Conservation (phyloP, 768 basidiomycete genomes). For the Megacollybia marginata region DNA sequence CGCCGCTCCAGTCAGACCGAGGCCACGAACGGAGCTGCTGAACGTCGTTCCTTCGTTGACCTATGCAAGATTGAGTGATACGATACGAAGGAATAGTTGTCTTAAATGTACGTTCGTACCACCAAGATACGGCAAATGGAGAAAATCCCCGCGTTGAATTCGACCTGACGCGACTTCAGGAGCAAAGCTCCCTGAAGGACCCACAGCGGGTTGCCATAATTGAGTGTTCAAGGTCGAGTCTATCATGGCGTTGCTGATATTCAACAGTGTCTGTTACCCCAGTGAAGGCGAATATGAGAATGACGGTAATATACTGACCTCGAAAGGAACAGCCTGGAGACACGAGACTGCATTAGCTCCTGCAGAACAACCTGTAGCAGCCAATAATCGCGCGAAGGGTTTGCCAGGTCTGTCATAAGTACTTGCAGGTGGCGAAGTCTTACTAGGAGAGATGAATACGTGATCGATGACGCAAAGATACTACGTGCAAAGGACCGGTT, state of each 20-base stretch:
- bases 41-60: conserved; percentile 48
- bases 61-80: conserved; percentile 15
- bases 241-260: conserved; percentile 41
- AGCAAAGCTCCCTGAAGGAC: conserved; percentile 43
- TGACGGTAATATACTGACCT: conserved; percentile 19
- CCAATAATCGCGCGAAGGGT: conserved; percentile 39
- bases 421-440: conserved; percentile 36
- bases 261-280: conserved; percentile 34
- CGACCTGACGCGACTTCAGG: conserved; percentile 36
- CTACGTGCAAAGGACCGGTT: conserved; percentile 44
- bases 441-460: conserved; percentile 24
- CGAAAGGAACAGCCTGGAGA: conserved; percentile 36
- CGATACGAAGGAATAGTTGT: not conserved
- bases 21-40: conserved; percentile 28
- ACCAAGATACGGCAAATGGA: conserved; percentile 46
- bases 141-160: conserved; percentile 40
- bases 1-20: conserved; percentile 29
- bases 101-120: conserved; percentile 43
- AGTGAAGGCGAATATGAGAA: not conserved
- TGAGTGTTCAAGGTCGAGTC: conserved; percentile 38
- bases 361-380: conserved; percentile 37
- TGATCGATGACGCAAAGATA: not conserved
- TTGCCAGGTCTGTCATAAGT: conserved; percentile 46
- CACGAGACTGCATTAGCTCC: conserved; percentile 27
- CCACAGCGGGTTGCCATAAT: conserved; percentile 51